These are phyloP conservation scores for Dichotomocladium elegans DNA, from an alignment of 371 early-diverging fungal genomes.

Conservation along the genomic window DNA sequence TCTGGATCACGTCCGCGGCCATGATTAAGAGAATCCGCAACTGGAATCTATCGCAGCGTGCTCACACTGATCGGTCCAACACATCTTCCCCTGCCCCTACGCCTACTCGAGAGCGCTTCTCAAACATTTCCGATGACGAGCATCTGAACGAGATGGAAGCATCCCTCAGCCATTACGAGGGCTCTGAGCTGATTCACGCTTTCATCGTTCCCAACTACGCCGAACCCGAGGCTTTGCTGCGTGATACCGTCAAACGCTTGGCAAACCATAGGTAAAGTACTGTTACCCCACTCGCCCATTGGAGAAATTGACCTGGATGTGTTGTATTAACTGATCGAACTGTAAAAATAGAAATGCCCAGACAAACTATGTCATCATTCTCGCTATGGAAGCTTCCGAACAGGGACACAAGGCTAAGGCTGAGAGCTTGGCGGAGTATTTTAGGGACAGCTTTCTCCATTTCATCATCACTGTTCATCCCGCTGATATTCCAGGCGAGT, in stretches of 20 bases:
- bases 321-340: no score
- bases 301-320: no score
- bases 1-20: conserved; percentile 35
- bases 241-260: conserved; percentile 40
- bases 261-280: conserved; percentile 39
- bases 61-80: conserved; percentile 1
- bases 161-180: conserved; percentile 21
- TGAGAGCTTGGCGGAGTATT: conserved; percentile 47
- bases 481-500: conserved; percentile 67
- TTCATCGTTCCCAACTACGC: conserved; percentile 65
- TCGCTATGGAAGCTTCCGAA: conserved; percentile 80
- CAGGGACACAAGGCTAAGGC: conserved; percentile 58
- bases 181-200: conserved; percentile 34
- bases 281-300: no score
- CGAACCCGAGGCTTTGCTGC: conserved; percentile 45
- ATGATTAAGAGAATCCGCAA: conserved; percentile 42
- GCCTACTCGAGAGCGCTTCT: conserved; percentile 3
- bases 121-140: conserved; percentile 30
- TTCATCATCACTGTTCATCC: conserved; percentile 71
- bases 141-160: conserved; percentile 44
- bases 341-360: conserved; percentile 35
- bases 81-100: background rate
- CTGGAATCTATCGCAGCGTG: conserved; percentile 37
- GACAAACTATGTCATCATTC: conserved; percentile 50
- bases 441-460: conserved; percentile 41